These are phyloP conservation scores for Kwoniella dejecticola DNA, from an alignment of 768 basidiomycete genomes.

Conservation along the genomic window DNA sequence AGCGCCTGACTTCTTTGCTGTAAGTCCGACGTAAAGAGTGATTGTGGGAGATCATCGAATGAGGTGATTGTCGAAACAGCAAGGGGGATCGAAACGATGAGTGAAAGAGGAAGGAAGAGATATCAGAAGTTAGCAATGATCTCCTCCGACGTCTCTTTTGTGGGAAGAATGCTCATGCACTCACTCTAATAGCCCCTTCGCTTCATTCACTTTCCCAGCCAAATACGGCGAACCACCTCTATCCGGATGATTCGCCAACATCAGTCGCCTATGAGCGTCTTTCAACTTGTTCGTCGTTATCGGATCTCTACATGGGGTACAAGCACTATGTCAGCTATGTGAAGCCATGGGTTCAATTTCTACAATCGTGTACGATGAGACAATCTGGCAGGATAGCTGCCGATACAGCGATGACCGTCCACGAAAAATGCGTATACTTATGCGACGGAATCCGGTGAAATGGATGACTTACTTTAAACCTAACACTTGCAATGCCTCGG, in stretches of 20 bases:
- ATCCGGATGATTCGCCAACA: constrained; percentile 99
- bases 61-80: neutral
- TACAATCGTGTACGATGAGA: too few relatives aligned
- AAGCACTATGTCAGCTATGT: neutral
- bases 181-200: constrained; percentile 81
- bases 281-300: constrained; percentile 76
- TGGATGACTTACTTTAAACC: constrained; percentile 88
- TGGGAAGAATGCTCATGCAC: constrained; percentile 8
- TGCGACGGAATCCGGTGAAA: too few relatives aligned
- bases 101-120: too few relatives aligned
- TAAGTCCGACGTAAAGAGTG: neutral
- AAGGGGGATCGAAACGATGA: neutral
- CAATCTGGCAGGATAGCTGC: too few relatives aligned
- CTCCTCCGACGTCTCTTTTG: too few relatives aligned
- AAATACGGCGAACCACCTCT: constrained; percentile 97
- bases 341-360: neutral
- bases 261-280: constrained; percentile 93
- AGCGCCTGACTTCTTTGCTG: constrained; percentile 28
- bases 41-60: neutral
- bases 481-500: constrained; percentile 86
- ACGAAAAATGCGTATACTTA: too few relatives aligned
- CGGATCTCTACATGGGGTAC: constrained; percentile 67
- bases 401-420: too few relatives aligned
- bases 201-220: constrained; percentile 98
- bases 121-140: too few relatives aligned